Base-by-base conservation (phyloP, 176 grass and related monocot genomes). In the Aegilops umbellulata region DNA sequence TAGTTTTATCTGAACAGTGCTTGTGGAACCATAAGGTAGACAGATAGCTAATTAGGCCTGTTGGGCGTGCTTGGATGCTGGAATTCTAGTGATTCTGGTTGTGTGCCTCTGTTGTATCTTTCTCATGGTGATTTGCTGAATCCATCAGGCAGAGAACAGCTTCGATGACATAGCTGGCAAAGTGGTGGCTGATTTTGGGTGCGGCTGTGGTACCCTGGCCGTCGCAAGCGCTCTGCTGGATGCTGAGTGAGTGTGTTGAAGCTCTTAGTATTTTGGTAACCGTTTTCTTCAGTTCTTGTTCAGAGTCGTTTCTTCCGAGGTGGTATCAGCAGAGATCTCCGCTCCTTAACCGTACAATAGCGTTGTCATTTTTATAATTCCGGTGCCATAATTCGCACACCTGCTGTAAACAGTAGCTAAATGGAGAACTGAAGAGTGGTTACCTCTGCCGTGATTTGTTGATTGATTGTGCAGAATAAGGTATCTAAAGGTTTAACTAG, bases 141-240 rank as follows among this genome's bases (percentile, higher is more conserved):
- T 58, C n/a, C 29, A 25, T 88, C 86, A 98, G 92, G 96, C 92
- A 3, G 92, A 94, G 84, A 98, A 83, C 87, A 90, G 86, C 83
- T 95, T 89, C 24, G 92, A 89, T 30, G 94, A 94, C 69, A 92
- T 95, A 84, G 58, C 84, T 87, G 92, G 96, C 58, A 95, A 98
- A 84, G 81, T 98, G 30, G 97, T 98, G 78, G 96, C 96, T 68
- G 96, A 95, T 62, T 98, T 98, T 80, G 96, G 96, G 72, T 98
- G 96, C 41, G 96, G 93, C 67, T 98, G 96, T 57, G 93, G 96
- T 53, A 95, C 93, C 41, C 69, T 98, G 84, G 88, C 91, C 35
- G 27, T 97, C 62, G 91, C 85, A 23, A 92, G 95, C 76, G 87
- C 91, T 85, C 91, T 97, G 73, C 84, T 97, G 78, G 95, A 87